phyloP scores from a whole-genome alignment of 2,329 filamentous ascomycete species.

The Stemphylium vesicarium region DNA sequence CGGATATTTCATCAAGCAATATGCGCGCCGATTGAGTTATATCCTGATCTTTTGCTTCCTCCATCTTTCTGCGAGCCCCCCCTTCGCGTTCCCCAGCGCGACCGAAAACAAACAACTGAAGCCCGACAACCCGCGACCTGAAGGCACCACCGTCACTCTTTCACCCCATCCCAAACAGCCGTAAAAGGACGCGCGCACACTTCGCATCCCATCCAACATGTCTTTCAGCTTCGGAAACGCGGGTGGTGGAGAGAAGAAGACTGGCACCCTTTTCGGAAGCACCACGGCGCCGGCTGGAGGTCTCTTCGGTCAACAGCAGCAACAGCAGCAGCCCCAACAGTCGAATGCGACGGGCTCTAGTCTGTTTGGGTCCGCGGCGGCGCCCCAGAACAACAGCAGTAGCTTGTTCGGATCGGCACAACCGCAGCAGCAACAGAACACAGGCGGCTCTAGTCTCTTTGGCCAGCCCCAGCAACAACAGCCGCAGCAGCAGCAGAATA shows the following conservation, averaged over 20 bases:
- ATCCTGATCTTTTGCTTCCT: neutral
- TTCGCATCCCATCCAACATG: conserved; percentile 24
- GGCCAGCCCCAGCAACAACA: conserved; percentile 29
- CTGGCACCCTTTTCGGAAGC: conserved; percentile 47
- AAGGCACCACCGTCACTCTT: conserved; percentile 2
- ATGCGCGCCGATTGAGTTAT: conserved; percentile 21
- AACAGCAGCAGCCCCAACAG: conserved; percentile 24
- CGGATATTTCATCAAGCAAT: conserved; percentile 3
- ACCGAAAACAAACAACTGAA: conserved; percentile 22
- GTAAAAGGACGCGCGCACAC: neutral
- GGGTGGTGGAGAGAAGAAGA: conserved; percentile 41
- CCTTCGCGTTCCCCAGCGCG: conserved; percentile 24
- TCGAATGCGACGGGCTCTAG: conserved; percentile 18
- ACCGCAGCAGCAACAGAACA: conserved; percentile 12
- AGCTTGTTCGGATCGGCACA: conserved; percentile 25
- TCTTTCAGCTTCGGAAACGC: conserved; percentile 40
- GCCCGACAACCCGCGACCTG: conserved; percentile 6
- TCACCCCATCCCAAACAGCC: neutral
- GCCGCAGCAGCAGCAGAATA: conserved; percentile 38
- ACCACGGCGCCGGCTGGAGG: conserved; percentile 47
- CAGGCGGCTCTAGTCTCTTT: conserved; percentile 27
- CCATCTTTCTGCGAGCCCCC: neutral
- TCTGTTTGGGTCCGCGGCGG: conserved; percentile 28
- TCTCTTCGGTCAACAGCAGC: conserved; percentile 49
- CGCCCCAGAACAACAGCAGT: conserved; percentile 32